These are phyloP conservation scores for Cryptococcus floricola DNA, from an alignment of 1,284 basidiomycete species.

Conservation along the genomic window DNA sequence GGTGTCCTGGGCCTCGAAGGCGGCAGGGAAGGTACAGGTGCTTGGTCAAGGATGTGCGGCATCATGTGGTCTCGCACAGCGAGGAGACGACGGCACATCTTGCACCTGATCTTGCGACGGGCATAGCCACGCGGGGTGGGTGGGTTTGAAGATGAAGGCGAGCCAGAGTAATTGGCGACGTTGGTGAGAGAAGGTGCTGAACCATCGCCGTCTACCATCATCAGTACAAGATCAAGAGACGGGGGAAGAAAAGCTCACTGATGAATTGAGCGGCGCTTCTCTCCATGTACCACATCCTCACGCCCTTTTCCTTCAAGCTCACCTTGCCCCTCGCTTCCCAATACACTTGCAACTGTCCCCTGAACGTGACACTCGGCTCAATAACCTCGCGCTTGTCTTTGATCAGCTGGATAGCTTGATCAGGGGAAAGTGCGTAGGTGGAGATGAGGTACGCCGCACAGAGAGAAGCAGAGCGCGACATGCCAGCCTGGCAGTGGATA, in stretches of 20 bases:
- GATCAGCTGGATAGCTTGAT: constrained; percentile 66
- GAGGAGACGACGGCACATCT: constrained; percentile 83
- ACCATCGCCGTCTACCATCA: constrained; percentile 57
- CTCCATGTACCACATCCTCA: constrained; percentile 75
- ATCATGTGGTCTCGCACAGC: constrained; percentile 87
- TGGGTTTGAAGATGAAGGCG: constrained; percentile 61
- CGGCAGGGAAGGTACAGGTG: constrained; percentile 38
- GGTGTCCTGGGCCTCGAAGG: constrained; percentile 42
- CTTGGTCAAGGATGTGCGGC: constrained; percentile 63
- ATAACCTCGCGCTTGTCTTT: constrained; percentile 61
- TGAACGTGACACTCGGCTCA: constrained; percentile 76
- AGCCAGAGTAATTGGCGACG: constrained; percentile 69
- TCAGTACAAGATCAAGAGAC: background rate
- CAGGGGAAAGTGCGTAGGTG: constrained; percentile 59
- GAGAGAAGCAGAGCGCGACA: constrained; percentile 76
- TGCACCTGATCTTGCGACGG: constrained; percentile 67
- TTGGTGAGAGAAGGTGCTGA: constrained; percentile 61
- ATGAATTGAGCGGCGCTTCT: constrained; percentile 67
- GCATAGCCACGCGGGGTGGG: constrained; percentile 54
- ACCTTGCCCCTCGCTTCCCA: constrained; percentile 66
- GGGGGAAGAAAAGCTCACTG: constrained; percentile 53
- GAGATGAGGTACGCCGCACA: constrained; percentile 82
- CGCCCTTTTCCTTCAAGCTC: constrained; percentile 63
- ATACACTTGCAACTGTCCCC: constrained; percentile 72
- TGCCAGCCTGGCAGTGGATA: constrained; percentile 80